These are phyloP conservation scores for Andrographis paniculata DNA, from an alignment of 305 asterid species.

Conservation along the genomic window DNA sequence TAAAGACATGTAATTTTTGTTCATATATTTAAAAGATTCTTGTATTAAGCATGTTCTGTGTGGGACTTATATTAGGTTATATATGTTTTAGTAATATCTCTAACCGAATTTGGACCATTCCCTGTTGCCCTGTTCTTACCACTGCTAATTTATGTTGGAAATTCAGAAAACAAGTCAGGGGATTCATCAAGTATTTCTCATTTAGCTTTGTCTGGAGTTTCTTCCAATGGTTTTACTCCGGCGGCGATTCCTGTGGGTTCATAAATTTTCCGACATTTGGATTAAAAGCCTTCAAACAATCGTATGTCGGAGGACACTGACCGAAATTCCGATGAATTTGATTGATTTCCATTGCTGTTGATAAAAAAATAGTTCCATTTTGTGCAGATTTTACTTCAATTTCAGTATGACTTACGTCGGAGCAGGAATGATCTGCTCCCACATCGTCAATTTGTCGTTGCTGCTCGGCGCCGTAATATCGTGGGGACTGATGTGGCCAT, in stretches of 20 bases:
- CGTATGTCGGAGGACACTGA: conserved; percentile 37
- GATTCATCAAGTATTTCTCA: conserved; percentile 47
- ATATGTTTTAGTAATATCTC: too few species aligned
- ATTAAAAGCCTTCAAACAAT: conserved; percentile 42
- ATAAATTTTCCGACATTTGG: conserved; percentile 51
- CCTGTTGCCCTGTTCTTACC: too few species aligned
- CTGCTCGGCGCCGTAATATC: conserved; percentile 85
- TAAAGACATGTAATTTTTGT: too few species aligned
- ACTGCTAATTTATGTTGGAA: too few species aligned
- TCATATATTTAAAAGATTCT: too few species aligned
- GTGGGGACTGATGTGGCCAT: conserved; percentile 93
- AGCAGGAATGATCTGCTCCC: conserved; percentile 95
- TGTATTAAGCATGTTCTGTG: too few species aligned
- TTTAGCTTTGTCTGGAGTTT: conserved; percentile 54
- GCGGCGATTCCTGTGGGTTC: conserved; percentile 45
- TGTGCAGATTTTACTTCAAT: conserved; percentile 86
- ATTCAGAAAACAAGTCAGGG: conserved; percentile 47
- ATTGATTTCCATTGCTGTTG: too few species aligned
- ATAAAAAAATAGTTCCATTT: too few species aligned
- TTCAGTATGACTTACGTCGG: conserved; percentile 82
- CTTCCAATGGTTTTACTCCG: conserved; percentile 59
- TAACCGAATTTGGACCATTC: too few species aligned
- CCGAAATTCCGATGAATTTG: too few species aligned
- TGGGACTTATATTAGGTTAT: too few species aligned
- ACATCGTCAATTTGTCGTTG: conserved; percentile 68